Percentiles rank a stretch among this genome's conserved stretches.
phyloP scores from a whole-genome alignment of 495 filamentous ascomycete genomes.

The Aspergillus sparsus region DNA sequence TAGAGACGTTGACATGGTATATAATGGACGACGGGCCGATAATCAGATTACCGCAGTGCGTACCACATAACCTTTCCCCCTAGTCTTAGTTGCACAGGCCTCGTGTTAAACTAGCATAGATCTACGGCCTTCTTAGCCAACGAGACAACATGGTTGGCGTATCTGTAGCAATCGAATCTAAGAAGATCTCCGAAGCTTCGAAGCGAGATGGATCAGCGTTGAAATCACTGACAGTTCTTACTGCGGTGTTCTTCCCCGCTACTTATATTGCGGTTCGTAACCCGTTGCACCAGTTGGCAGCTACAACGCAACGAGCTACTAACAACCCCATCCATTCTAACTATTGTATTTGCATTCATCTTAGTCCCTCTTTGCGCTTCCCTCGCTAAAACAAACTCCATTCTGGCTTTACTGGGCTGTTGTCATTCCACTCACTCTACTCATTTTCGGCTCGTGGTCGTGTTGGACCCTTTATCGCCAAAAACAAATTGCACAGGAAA shows the following conservation, averaged over 20 bases:
- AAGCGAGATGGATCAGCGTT: conserved; percentile 19
- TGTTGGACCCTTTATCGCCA: conserved; percentile 20
- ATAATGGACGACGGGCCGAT: conserved; percentile 15
- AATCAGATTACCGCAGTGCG: conserved; percentile 18
- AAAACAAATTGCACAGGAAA: conserved; percentile 7
- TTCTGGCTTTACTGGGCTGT: conserved; percentile 19
- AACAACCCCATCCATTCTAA: background rate
- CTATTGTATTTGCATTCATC: too few relatives aligned
- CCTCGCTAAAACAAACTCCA: conserved; percentile 1
- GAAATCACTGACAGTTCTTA: conserved; percentile 16
- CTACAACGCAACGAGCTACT: background rate
- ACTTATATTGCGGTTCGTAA: conserved; percentile 14
- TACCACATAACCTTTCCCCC: background rate
- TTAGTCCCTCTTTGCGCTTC: conserved; percentile 17
- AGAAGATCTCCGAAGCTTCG: conserved; percentile 19
- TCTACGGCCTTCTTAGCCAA: conserved; percentile 17
- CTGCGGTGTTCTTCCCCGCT: conserved; percentile 15
- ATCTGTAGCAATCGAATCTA: conserved; percentile 18
- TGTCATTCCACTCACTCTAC: conserved; percentile 8
- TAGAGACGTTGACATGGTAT: conserved; percentile 11
- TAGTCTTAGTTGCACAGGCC: background rate
- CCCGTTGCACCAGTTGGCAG: background rate
- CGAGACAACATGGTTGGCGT: conserved; percentile 22
- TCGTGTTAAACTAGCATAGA: background rate
- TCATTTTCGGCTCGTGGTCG: conserved; percentile 15